Evolutionary conservation across 2,329 filamentous ascomycete genomes (phyloP).

Genomic region (Ceratocystis harringtonii): DNA sequence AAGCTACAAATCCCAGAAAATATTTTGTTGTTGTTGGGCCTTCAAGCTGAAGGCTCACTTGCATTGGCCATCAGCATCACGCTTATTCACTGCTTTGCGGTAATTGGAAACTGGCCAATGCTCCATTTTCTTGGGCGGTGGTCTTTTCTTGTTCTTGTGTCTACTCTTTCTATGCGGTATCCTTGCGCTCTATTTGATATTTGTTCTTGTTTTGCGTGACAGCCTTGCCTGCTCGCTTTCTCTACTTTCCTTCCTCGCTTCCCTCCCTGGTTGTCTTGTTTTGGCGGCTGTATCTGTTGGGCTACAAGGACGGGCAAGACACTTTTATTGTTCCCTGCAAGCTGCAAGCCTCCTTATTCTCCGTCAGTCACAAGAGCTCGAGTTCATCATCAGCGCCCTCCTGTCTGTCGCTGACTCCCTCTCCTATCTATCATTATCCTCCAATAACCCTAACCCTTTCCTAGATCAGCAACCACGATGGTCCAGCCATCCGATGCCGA

Average conservation of each 20-base stretch:
- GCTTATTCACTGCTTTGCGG: neutral
- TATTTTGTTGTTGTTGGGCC: neutral
- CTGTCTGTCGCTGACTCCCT: neutral
- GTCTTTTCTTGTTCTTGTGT: neutral
- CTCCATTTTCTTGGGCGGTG: neutral
- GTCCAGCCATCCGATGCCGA: conserved; percentile 7
- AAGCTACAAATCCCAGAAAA: neutral
- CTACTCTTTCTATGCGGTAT: neutral
- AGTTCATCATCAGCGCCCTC: neutral
- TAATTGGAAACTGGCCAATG: neutral
- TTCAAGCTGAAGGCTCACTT: neutral
- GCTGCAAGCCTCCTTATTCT: neutral
- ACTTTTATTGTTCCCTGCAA: neutral
- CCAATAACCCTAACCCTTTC: neutral
- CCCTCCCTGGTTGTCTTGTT: neutral
- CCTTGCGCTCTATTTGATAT: neutral
- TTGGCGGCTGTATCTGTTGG: neutral
- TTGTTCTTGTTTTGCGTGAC: neutral
- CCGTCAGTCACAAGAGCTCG: neutral
- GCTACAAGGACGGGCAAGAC: neutral
- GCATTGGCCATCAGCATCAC: neutral
- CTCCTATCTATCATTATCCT: neutral
- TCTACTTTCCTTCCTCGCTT: neutral
- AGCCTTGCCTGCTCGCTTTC: neutral
- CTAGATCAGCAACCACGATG: neutral